phyloP scores from a whole-genome alignment of 345 rosid species.

The Eucalyptus urophylla region DNA sequence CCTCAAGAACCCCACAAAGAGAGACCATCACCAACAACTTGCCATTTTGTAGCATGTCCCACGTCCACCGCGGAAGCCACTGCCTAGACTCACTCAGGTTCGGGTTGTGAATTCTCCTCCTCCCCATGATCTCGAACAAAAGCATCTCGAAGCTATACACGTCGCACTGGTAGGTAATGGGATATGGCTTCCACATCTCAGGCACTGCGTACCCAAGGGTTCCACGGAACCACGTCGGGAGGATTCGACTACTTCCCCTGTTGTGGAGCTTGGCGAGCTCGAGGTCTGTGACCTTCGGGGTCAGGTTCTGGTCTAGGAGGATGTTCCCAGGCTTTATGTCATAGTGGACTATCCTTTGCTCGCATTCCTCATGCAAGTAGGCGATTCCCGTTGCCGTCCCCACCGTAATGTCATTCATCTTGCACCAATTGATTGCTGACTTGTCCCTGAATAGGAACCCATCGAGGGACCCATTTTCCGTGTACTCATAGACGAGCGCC shows the following conservation, averaged over 20 bases:
- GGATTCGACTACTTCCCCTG: no score
- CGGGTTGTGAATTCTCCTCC: background rate
- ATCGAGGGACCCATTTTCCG: slow-evolving; percentile 18
- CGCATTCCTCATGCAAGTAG: no score
- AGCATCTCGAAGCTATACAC: background rate
- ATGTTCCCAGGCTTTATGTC: no score
- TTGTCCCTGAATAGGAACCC: background rate
- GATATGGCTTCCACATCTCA: background rate
- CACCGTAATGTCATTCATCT: no score
- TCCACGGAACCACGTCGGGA: background rate
- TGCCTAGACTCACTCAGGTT: background rate
- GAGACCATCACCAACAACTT: background rate
- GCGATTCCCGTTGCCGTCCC: no score
- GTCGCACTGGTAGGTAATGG: background rate
- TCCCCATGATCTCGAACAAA: background rate
- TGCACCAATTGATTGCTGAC: no score
- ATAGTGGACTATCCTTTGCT: no score
- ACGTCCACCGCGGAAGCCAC: background rate
- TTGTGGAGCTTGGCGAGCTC: no score
- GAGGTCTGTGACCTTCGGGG: accelerated
- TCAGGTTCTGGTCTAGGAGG: accelerated
- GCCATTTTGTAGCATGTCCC: background rate
- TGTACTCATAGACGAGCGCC: slow-evolving; percentile 1
- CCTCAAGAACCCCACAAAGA: background rate
- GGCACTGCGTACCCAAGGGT: background rate